These are phyloP conservation scores for Mortierella alpina DNA, from an alignment of 192 early-diverging fungal species.

Conservation along the genomic window DNA sequence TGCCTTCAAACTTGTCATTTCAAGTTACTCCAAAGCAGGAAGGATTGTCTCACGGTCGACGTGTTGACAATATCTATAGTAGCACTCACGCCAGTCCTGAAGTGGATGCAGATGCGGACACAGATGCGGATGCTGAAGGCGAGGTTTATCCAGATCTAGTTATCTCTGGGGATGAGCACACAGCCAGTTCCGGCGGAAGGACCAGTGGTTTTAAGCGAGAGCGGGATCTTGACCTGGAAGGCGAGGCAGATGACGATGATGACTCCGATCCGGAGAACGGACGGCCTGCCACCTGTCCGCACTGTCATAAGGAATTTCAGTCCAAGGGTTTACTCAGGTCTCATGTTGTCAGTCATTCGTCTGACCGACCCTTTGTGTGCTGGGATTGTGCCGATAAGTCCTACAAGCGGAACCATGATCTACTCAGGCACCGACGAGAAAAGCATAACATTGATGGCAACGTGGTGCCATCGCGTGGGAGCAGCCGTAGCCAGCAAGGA, in stretches of 20 bases:
- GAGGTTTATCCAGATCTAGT: too few relatives aligned
- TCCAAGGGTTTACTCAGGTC: slow-evolving; percentile 41
- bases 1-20: slow-evolving; percentile 1
- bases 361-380: slow-evolving; percentile 38
- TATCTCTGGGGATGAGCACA: background rate
- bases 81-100: slow-evolving; percentile 6
- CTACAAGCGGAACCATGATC: slow-evolving; percentile 51
- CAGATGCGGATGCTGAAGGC: background rate
- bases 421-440: slow-evolving; percentile 40
- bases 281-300: slow-evolving; percentile 15
- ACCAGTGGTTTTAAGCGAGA: too few relatives aligned
- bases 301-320: slow-evolving; percentile 28
- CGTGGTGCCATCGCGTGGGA: slow-evolving; percentile 12
- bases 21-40: slow-evolving; percentile 3
- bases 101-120: background rate
- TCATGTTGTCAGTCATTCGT: slow-evolving; percentile 39
- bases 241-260: slow-evolving; percentile 14
- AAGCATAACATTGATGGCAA: slow-evolving; percentile 39
- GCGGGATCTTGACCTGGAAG: background rate
- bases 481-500: slow-evolving; percentile 15
- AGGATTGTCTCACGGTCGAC: background rate
- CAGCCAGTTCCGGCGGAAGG: background rate
- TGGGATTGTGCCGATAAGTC: slow-evolving; percentile 35
- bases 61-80: background rate
- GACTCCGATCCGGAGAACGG: slow-evolving; percentile 15